These are phyloP conservation scores for Pogostemon cablin DNA, from an alignment of 257 asterid species.

Conservation along the genomic window DNA sequence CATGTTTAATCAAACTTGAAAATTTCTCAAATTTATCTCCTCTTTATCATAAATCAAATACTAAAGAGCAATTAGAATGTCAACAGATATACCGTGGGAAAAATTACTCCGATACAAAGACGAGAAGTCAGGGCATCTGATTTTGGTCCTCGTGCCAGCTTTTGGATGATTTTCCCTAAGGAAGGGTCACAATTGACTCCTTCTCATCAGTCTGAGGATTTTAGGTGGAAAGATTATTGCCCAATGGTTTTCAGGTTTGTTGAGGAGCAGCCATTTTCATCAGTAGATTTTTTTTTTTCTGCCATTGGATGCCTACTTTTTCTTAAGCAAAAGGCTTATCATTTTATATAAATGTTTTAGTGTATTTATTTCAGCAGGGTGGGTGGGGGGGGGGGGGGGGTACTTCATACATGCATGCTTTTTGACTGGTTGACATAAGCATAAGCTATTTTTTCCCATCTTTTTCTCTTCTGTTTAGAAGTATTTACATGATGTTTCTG, in stretches of 20 bases:
- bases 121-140: conserved; percentile 87
- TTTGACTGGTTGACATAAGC: too few relatives aligned
- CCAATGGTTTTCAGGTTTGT: conserved; percentile 98
- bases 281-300: not conserved
- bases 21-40: conserved; percentile 10
- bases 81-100: conserved; percentile 93
- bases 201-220: conserved; percentile 90
- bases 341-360: not conserved
- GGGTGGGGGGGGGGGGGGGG: too few relatives aligned
- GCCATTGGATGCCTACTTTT: not conserved
- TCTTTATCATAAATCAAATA: conserved; percentile 22
- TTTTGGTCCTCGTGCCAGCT: conserved; percentile 88
- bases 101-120: conserved; percentile 94
- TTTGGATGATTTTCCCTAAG: conserved; percentile 95
- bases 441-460: too few relatives aligned
- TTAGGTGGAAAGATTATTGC: conserved; percentile 98
- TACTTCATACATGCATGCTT: too few relatives aligned
- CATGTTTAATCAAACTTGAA: conserved; percentile 3
- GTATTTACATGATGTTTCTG: not conserved
- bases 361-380: too few relatives aligned
- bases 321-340: not conserved
- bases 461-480: not conserved
- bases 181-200: conserved; percentile 94
- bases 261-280: conserved; percentile 13
- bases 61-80: conserved; percentile 36